These are phyloP conservation scores for Flagelloscypha sp. DNA, from an alignment of 768 basidiomycete genomes.

Conservation along the genomic window DNA sequence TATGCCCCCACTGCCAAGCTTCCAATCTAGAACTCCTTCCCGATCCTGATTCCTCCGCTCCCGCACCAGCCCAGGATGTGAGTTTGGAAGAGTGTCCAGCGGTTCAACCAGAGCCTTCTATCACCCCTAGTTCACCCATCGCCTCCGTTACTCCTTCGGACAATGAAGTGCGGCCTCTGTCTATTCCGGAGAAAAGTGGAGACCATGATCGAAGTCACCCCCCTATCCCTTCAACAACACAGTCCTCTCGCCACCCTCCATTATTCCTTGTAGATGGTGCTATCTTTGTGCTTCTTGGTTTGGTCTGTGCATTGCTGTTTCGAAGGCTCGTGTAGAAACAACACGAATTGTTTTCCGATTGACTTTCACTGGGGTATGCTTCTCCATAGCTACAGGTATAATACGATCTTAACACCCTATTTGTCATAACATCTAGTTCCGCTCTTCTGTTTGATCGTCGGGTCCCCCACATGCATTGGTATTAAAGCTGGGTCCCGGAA, in stretches of 20 bases:
- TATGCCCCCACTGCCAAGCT: constrained; percentile 64
- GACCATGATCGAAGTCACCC: constrained; percentile 5
- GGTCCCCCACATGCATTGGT: too few relatives aligned
- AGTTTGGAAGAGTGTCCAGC: constrained; percentile 15
- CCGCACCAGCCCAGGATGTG: not conserved
- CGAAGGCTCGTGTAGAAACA: constrained; percentile 37
- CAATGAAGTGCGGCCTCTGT: too few relatives aligned
- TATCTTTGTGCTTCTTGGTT: constrained; percentile 62
- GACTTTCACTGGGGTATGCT: not conserved
- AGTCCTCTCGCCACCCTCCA: constrained; percentile 25
- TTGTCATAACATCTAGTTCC: not conserved
- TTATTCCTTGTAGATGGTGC: constrained; percentile 65
- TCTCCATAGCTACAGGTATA: too few relatives aligned
- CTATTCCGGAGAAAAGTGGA: too few relatives aligned
- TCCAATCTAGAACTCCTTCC: constrained; percentile 65
- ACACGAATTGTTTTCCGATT: not conserved
- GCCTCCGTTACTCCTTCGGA: constrained; percentile 11
- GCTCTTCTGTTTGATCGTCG: not conserved
- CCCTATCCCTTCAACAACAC: constrained; percentile 7
- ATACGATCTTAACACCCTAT: not conserved
- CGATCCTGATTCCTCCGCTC: constrained; percentile 36
- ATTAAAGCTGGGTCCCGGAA: too few relatives aligned
- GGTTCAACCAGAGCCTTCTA: constrained; percentile 1
- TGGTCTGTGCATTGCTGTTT: constrained; percentile 61
- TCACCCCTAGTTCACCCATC: constrained; percentile 12